Base-by-base conservation (phyloP, 768 basidiomycete genomes). In the Mrakia frigida region DNA sequence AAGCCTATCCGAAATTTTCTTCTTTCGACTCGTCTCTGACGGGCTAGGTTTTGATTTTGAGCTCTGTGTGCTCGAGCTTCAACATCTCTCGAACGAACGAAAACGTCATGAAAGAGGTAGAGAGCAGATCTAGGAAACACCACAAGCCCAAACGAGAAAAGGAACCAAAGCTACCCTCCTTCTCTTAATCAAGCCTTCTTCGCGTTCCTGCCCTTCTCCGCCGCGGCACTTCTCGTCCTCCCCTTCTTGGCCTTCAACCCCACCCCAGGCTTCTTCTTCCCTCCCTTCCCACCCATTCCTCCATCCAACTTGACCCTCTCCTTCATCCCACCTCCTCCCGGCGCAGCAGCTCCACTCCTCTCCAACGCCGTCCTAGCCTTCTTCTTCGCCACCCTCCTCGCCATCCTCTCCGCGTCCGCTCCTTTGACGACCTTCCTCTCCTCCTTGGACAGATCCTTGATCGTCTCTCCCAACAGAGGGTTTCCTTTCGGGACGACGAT, bases 381-480 rank as follows among this genome's bases (percentile, higher is more conserved):
- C 85, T 97, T 97, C 88, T 98, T 97, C 59, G 92, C 93, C 83
- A 94, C 82, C 75, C 96, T 86, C 68, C 96, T 86, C 59, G 90
- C 91, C 59, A 93, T 86, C 37, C 96, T 90, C 77, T 92, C 92
- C 1, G 89, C 86, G 82, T 98, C 90, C 33, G 87, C 81, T 3
- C 90, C 87, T 84, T 99, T 99, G 77, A 86, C 88, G 60, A 88
- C 86, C 85, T 95, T 97, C 77, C 96, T 88, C 78, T 91, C 92
- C 31, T 92, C 91, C 83, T 94, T 94, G 23, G 90, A 87, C 56
- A 98, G 85, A 71, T 89, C 87, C 43, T 87, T 88, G 39, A 98
- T 85, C 81, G 90, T 89, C 80, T 88, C 88, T 14, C 94, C 96
- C 6, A 97, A 88, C 7, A 84, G 81, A 0, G 93, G 92, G 82